Evolutionary conservation across 176 grass and related monocot genomes (phyloP), one percentile per base, ranked within the genome.

Genomic region (Triticum monococcum): DNA sequence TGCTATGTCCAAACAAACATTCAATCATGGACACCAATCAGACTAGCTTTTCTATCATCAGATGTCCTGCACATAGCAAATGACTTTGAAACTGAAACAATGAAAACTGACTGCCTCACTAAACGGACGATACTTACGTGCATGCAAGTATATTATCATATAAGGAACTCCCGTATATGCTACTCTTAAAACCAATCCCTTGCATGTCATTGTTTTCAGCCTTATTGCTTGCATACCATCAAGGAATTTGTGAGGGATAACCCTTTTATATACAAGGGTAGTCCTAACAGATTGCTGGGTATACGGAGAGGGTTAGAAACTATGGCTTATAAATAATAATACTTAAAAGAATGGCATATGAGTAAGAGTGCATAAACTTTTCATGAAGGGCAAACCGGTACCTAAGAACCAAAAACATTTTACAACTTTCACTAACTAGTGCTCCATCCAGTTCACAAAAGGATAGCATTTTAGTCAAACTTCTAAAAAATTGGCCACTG

Each of bases 41-140:
- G 11, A 90, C 64, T 69, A 57, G 8, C 17, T 73, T 59, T 24
- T 74, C 9, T 86, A 78, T 59, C 64, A 79, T n/a, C 12, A 85
- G 20, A 64, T 66, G 73, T 64, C 5, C 28, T 35, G 20, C 52
- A 40, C 48, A 43, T 45, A 8, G 14, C 14, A 86, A 54, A 75
- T 52, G 57, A 65, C 59, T 83, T 83, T 83, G 72, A 46, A 83
- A 43, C 48, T 77, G 9, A 76, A 61, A 10, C 36, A 68, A 81
- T 68, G 11, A 57, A 38, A 85, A 26, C 11, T 77, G 23, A 67
- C 3, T 30, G 56, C 67, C 37, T 64, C 63, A 17, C 46, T 11
- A 5, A 79, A 31, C 61, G 5, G 3, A 71, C 38, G 18, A 20
- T 73, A 35, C 16, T 8, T 10, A 28, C 60, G 48, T 31, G 8